phyloP scores from a whole-genome alignment of 2,329 filamentous ascomycete species.

The Curvularia spicifera region DNA sequence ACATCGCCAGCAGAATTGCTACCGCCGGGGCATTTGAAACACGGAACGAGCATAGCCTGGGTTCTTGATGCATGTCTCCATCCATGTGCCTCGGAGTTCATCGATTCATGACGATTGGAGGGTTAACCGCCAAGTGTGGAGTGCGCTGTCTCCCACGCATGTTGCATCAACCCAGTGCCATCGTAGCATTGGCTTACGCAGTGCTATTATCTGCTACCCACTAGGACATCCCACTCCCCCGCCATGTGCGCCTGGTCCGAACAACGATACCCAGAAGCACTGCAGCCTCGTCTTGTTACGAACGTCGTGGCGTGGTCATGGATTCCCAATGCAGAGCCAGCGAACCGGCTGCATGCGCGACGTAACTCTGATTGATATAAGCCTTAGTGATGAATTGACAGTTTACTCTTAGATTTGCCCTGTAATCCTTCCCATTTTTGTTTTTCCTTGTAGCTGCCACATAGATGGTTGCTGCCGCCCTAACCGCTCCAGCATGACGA shows the following conservation, averaged over 20 bases:
- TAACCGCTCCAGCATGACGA: constrained; percentile 27
- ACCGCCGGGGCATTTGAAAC: not conserved
- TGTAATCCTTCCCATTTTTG: not conserved
- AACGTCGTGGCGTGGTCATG: constrained; percentile 36
- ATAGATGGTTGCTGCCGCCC: not conserved
- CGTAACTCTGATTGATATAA: constrained; percentile 27
- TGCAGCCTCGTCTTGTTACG: constrained; percentile 18
- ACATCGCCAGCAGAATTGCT: not conserved
- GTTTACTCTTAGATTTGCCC: not conserved
- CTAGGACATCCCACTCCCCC: constrained; percentile 27
- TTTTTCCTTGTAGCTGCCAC: not conserved
- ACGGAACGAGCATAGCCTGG: not conserved
- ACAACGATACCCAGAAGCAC: constrained; percentile 23
- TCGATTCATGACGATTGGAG: constrained; percentile 16
- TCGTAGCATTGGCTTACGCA: constrained; percentile 25
- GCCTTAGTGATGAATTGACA: constrained; percentile 16
- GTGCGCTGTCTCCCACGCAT: constrained; percentile 40
- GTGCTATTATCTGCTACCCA: constrained; percentile 20
- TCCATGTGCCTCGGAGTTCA: constrained; percentile 3
- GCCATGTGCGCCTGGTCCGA: constrained; percentile 23
- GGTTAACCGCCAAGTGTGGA: constrained; percentile 35
- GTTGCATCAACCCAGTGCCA: constrained; percentile 17
- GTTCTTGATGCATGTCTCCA: not conserved
- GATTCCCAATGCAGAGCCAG: constrained; percentile 35
- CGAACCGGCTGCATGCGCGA: constrained; percentile 29